These are phyloP conservation scores for Ceratocystis albifundus DNA, from an alignment of 2,329 filamentous ascomycete species.

Conservation along the genomic window DNA sequence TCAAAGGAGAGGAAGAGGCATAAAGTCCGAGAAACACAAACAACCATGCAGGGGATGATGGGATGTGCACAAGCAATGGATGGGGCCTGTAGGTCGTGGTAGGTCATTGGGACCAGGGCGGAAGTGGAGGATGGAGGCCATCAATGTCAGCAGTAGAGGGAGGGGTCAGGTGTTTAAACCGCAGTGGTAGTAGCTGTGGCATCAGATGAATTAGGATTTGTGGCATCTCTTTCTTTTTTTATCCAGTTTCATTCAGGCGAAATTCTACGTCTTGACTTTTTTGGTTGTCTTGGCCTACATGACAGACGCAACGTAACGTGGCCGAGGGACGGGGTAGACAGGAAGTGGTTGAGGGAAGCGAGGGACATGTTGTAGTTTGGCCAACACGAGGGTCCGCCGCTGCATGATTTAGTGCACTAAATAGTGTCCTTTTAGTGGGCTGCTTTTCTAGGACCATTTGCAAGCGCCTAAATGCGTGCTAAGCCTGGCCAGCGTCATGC, in stretches of 20 bases:
- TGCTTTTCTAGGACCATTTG: background rate
- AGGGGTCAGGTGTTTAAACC: background rate
- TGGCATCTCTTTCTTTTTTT: too few relatives aligned
- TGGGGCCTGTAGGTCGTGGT: background rate
- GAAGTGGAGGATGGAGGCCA: background rate
- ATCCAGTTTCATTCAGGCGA: background rate
- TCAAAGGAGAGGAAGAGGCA: too few relatives aligned
- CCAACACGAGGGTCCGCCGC: background rate
- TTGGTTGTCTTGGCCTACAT: background rate
- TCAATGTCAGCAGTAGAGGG: background rate
- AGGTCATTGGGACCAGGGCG: background rate
- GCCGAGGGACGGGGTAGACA: background rate
- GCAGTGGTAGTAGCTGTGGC: background rate
- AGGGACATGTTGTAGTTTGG: background rate
- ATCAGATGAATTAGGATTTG: background rate
- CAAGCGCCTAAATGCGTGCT: background rate
- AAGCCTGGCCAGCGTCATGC: background rate
- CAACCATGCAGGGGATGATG: background rate
- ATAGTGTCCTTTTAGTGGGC: background rate
- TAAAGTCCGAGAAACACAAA: background rate
- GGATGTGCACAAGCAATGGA: background rate
- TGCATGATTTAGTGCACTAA: background rate
- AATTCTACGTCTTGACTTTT: background rate
- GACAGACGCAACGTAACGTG: conserved; percentile 12
- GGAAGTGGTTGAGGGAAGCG: background rate